Evolutionary conservation across 768 basidiomycete genomes (phyloP).

Genomic region (Suillus subluteus): DNA sequence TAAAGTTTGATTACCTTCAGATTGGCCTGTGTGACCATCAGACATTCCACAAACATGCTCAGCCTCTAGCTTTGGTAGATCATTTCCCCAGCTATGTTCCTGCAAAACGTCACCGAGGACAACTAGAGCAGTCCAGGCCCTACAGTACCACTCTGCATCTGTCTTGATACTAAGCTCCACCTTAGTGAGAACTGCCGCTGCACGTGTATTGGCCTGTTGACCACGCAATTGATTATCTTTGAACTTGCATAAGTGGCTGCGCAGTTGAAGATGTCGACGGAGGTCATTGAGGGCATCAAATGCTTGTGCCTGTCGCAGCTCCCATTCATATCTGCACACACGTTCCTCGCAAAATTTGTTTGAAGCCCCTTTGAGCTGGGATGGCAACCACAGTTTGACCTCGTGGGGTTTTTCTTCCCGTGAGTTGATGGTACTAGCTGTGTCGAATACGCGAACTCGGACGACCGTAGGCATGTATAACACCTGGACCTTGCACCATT

Average conservation of each 20-base stretch:
- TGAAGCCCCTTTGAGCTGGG: not conserved
- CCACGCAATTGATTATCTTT: constrained; percentile 19
- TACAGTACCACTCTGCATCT: constrained; percentile 9
- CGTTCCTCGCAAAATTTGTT: not conserved
- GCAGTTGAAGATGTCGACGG: constrained; percentile 11
- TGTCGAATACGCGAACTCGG: not conserved
- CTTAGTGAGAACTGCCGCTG: constrained; percentile 7
- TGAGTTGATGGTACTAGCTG: not conserved
- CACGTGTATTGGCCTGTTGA: constrained; percentile 13
- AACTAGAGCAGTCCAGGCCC: constrained; percentile 12
- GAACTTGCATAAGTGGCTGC: constrained; percentile 14
- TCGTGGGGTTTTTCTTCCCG: not conserved
- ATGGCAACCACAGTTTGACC: constrained; percentile 7
- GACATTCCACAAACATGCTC: constrained; percentile 6
- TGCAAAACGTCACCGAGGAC: not conserved
- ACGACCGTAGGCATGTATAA: constrained; percentile 32
- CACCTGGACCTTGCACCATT: constrained; percentile 32
- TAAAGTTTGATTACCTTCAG: constrained; percentile 11
- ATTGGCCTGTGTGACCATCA: not conserved
- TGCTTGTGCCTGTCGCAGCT: constrained; percentile 19
- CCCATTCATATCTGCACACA: constrained; percentile 6
- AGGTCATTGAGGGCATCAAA: constrained; percentile 19
- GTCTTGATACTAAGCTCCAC: constrained; percentile 16
- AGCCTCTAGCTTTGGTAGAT: not conserved
- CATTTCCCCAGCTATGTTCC: not conserved